Percentiles rank a stretch among this genome's conserved stretches.
phyloP scores from a whole-genome alignment of 2,329 filamentous ascomycete genomes.

The Rhynchosporium agropyri region DNA sequence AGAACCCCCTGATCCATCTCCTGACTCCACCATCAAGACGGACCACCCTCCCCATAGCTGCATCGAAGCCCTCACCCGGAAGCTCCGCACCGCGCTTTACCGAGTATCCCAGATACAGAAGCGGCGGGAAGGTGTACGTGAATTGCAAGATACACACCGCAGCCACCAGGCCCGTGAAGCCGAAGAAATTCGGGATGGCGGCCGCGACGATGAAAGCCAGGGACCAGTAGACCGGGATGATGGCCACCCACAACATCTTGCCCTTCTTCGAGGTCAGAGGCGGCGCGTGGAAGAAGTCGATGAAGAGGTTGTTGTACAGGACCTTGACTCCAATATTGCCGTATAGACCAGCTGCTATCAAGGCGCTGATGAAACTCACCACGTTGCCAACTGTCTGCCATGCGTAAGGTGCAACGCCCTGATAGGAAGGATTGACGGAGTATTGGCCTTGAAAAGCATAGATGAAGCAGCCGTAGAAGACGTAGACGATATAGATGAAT shows the following conservation, averaged over 20 bases:
- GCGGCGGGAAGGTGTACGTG: constrained; percentile 49
- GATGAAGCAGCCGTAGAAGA: constrained; percentile 50
- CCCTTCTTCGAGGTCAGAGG: constrained; percentile 25
- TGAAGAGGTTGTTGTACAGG: constrained; percentile 52
- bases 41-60: not conserved
- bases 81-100: not conserved
- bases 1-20: not conserved
- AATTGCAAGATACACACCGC: constrained; percentile 57
- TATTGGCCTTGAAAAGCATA: constrained; percentile 40
- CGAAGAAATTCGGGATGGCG: constrained; percentile 54
- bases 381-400: constrained; percentile 29
- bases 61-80: not conserved
- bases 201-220: constrained; percentile 49
- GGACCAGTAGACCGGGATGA: constrained; percentile 54
- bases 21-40: not conserved
- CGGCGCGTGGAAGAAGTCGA: constrained; percentile 53
- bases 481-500: constrained; percentile 49
- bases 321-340: constrained; percentile 57
- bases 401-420: constrained; percentile 27
- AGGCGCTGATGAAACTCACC: constrained; percentile 26
- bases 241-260: constrained; percentile 46
- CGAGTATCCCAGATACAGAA: constrained; percentile 17
- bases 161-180: constrained; percentile 51
- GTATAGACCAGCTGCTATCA: constrained; percentile 53
- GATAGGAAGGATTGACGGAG: constrained; percentile 21